Evolutionary conservation across 2,329 filamentous ascomycete genomes (phyloP).

Genomic region (Colletotrichum sp.): DNA sequence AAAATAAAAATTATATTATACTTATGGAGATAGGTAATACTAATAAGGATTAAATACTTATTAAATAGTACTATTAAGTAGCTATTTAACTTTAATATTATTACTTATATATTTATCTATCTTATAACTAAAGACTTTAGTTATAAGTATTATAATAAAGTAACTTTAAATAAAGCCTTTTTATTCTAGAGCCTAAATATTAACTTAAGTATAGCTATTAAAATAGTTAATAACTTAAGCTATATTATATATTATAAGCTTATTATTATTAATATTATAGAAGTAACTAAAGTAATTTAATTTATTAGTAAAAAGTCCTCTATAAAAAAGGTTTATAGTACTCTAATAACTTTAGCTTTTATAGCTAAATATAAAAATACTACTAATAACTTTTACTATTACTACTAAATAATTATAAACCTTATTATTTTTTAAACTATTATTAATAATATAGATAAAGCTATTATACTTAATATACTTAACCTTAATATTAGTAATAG

Average conservation of each 20-base stretch:
- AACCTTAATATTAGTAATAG: too few species aligned
- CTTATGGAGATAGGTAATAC: accelerated
- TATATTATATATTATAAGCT: neutral
- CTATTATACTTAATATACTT: too few species aligned
- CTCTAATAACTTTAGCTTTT: neutral
- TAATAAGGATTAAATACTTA: neutral
- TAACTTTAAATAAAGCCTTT: too few species aligned
- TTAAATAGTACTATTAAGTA: too few species aligned
- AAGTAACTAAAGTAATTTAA: neutral
- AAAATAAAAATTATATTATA: neutral
- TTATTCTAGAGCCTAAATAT: neutral
- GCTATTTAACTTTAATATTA: too few species aligned
- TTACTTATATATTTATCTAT: too few species aligned
- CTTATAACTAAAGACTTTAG: too few species aligned
- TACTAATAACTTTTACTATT: neutral
- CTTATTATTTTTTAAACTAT: too few species aligned
- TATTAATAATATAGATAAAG: too few species aligned
- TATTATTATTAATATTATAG: neutral
- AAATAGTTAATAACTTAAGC: neutral
- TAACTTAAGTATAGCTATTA: neutral
- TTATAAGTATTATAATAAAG: too few species aligned
- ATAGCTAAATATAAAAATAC: neutral
- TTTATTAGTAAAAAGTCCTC: neutral
- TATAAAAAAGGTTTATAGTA: too few species aligned
- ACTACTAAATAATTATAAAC: too few species aligned